Evolutionary conservation across 441 rosid genomes (phyloP).

Genomic region (Rhodomyrtus psidioides): DNA sequence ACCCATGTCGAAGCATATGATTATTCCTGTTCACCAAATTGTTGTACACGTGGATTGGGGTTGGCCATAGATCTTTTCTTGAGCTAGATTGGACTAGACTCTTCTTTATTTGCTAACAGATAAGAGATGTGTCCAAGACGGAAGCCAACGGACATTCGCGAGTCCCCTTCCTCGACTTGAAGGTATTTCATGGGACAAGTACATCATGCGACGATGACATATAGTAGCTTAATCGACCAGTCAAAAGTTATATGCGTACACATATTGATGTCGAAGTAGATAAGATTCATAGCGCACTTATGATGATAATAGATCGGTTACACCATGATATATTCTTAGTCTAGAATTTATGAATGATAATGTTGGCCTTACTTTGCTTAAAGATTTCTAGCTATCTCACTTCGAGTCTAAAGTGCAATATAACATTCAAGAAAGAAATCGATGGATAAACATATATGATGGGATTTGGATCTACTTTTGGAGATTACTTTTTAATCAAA

Average conservation of each 20-base stretch:
- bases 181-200: not conserved
- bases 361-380: too few species aligned
- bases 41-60: too few species aligned
- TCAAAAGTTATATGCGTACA: not conserved
- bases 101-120: too few species aligned
- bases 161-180: not conserved
- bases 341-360: too few species aligned
- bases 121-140: not conserved
- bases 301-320: not conserved
- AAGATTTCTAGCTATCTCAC: too few species aligned
- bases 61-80: too few species aligned
- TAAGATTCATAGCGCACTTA: not conserved
- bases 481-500: not conserved
- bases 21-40: too few species aligned
- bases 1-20: too few species aligned
- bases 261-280: not conserved
- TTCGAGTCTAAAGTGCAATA: too few species aligned
- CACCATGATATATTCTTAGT: rapidly evolving
- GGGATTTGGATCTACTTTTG: not conserved
- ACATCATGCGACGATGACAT: not conserved
- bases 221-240: not conserved
- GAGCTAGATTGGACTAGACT: too few species aligned
- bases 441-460: not conserved
- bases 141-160: not conserved
- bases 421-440: too few species aligned